A percentile compares a stretch with the other conserved stretches of the same genome.
Evolutionary conservation across 306 rosid species (phyloP).

Genomic region (Sechiopsis laciniata): DNA sequence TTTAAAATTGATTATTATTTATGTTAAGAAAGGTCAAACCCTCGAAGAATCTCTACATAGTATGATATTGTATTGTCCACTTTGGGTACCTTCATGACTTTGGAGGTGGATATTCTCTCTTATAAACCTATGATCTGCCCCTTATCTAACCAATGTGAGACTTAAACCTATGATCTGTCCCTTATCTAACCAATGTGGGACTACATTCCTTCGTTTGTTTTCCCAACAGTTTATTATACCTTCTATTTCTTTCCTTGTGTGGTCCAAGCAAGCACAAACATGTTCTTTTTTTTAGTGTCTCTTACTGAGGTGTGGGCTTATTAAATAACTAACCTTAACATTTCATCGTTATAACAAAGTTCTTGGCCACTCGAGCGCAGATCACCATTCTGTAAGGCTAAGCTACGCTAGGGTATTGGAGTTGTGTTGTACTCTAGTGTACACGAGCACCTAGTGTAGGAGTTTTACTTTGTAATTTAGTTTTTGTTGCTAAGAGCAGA

Average conservation of each 20-base stretch:
- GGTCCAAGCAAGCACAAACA: neutral
- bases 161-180: too few relatives aligned
- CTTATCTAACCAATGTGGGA: too few relatives aligned
- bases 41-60: too few relatives aligned
- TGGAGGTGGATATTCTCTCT: too few relatives aligned
- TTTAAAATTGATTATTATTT: neutral
- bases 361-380: neutral
- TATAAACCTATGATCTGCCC: too few relatives aligned
- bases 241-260: neutral
- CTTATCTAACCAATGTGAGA: too few relatives aligned
- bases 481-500: neutral
- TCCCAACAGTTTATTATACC: neutral
- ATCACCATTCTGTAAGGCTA: neutral
- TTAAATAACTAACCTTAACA: neutral
- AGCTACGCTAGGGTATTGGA: neutral
- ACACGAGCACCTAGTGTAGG: neutral
- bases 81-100: too few relatives aligned
- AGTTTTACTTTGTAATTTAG: neutral
- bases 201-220: too few relatives aligned
- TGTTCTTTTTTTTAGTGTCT: neutral
- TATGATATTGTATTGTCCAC: too few relatives aligned
- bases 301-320: neutral
- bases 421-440: neutral
- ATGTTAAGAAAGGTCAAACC: too few relatives aligned
- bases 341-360: neutral